Evolutionary conservation across 2,329 filamentous ascomycete genomes (phyloP), one percentile per base, ranked within the genome.

Genomic region (Sclerotinia trifoliorum): DNA sequence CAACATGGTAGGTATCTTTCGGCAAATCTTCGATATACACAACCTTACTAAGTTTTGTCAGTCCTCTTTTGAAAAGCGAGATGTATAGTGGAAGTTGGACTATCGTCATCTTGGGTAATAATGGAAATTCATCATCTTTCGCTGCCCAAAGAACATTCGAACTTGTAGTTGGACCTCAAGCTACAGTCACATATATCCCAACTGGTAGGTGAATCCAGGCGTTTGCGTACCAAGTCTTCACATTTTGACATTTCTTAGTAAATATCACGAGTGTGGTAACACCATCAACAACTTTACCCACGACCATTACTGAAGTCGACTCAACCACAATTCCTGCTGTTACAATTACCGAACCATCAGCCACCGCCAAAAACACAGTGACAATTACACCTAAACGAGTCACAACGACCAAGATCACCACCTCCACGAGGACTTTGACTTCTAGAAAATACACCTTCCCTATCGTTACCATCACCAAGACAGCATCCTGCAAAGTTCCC

Each of bases 71-170:
- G 11, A 67, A 67, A 44, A 67, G 29, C 19, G 11, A 63, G 17
- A 67, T 67, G 65, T 67, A 67, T 19, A 63, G 49, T 26, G 65
- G 65, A 21, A 63, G 21, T 17, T 67, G 65, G 65, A 63, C 57
- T 13, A 67, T 67, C 54, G 49, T 67, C 3, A 55, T 63, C 15
- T 46, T 67, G 57, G 65, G 51, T 24, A 67, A 67, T 8, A 67
- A 67, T 54, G 65, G 65, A 21, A 29, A 62, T 17, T 32, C 51
- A 26, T 51, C 57, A 17, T 67, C 65, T 44, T 67, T 67, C 29
- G 65, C 65, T 21, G 44, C 65, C 29, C 65, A 67, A 35, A 62
- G 65, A 48, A 67, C 57, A n/a, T 67, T 67, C 13, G 19, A 62
- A 11, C 35, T 67, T 46, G 44, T 51, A 21, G 39, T 67, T 32